A percentile compares a stretch with the other conserved stretches of the same genome.
Conservation (phyloP, 179 eudicot species). For the Drosera spatulata region DNA sequence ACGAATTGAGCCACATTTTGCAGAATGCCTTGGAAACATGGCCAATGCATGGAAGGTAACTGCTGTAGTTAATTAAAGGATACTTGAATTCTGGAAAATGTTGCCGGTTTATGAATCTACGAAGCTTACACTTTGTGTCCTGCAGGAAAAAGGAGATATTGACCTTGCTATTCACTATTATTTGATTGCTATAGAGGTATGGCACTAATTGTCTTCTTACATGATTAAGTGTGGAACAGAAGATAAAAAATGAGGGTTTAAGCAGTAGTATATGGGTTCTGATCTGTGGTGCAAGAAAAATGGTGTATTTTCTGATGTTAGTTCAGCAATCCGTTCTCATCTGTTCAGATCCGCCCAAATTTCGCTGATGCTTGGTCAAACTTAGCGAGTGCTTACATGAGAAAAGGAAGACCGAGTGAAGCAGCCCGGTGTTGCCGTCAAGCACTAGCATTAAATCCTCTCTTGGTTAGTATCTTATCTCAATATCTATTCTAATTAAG, state of each 20-base stretch:
- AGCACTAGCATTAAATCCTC: slow-evolving; percentile 87
- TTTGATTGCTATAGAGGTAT: slow-evolving; percentile 83
- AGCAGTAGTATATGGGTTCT: not conserved
- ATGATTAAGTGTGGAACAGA: not conserved
- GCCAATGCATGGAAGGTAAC: slow-evolving; percentile 97
- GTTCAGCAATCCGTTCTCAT: no score
- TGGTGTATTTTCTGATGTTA: not conserved
- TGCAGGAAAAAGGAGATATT: slow-evolving; percentile 88
- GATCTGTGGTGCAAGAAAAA: not conserved
- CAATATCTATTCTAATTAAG: not conserved
- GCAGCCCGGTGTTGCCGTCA: slow-evolving; percentile 96
- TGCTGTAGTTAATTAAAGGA: not conserved
- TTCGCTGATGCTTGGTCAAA: slow-evolving; percentile 99
- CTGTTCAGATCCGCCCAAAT: slow-evolving; percentile 71
- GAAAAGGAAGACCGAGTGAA: slow-evolving; percentile 83
- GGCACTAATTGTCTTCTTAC: not conserved
- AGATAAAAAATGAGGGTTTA: no score
- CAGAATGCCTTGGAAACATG: slow-evolving; percentile 96
- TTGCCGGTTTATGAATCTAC: no score
- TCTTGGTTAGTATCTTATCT: slow-evolving; percentile 34
- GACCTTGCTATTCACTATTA: slow-evolving; percentile 92
- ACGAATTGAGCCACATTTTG: slow-evolving; percentile 74
- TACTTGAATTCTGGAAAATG: no score
- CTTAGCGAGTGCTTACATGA: slow-evolving; percentile 92
- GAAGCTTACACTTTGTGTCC: not conserved